phyloP scores from a whole-genome alignment of 2,329 filamentous ascomycete genomes.

The Penicillium sp. region DNA sequence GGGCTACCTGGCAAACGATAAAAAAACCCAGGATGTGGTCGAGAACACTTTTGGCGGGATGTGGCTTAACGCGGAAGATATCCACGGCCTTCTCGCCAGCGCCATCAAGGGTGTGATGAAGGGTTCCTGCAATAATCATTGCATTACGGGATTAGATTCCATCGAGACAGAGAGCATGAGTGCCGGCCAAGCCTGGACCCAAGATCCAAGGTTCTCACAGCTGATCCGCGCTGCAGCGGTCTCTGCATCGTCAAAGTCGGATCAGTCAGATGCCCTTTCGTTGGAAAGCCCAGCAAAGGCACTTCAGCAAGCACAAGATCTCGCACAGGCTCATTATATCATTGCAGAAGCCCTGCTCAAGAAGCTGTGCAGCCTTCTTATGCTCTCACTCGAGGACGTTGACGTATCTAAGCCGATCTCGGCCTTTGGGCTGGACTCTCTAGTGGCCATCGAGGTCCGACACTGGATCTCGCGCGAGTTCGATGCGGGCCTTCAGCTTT shows the following conservation, averaged over 20 bases:
- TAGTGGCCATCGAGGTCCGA: slow-evolving; percentile 35
- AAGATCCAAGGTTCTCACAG: background rate
- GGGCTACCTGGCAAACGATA: slow-evolving; percentile 19
- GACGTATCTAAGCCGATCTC: slow-evolving; percentile 21
- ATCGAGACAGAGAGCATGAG: slow-evolving; percentile 17
- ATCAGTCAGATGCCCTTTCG: background rate
- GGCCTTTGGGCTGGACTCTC: slow-evolving; percentile 33
- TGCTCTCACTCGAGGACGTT: slow-evolving; percentile 26
- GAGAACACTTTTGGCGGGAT: slow-evolving; percentile 10
- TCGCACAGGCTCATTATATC: slow-evolving; percentile 7
- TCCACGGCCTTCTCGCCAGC: slow-evolving; percentile 25
- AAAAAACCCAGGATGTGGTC: slow-evolving; percentile 2
- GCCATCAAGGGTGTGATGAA: slow-evolving; percentile 27
- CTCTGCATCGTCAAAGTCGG: background rate
- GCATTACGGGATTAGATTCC: slow-evolving; percentile 24
- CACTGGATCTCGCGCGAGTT: slow-evolving; percentile 32
- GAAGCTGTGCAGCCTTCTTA: slow-evolving; percentile 26
- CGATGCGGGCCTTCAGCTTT: slow-evolving; percentile 26
- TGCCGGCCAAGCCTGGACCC: background rate
- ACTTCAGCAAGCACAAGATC: slow-evolving; percentile 11
- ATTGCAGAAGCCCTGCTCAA: slow-evolving; percentile 15
- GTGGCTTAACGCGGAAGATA: slow-evolving; percentile 22
- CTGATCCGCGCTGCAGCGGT: background rate
- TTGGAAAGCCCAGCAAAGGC: slow-evolving; percentile 20
- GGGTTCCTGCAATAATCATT: slow-evolving; percentile 22